Base-by-base conservation (phyloP, 371 early-diverging fungal species). In the Apophysomyces variabilis region DNA sequence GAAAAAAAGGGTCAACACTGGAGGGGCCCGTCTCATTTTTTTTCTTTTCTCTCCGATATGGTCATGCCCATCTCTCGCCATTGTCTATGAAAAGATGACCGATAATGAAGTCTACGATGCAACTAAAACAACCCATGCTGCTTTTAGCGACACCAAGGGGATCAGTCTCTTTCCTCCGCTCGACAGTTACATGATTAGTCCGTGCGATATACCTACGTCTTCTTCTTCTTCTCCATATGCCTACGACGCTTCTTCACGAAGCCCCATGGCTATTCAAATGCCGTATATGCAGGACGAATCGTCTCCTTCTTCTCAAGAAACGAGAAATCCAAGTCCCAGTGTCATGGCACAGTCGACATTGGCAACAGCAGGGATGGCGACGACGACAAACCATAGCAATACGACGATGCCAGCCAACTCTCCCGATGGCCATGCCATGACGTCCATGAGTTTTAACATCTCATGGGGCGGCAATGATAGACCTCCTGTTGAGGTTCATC, bases 401-500 rank as follows among this genome's bases (percentile, higher is more conserved):
- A 11, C 16, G 41, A 13, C 32, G 32, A 26, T 26, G 13, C 46
- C 13, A 18, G 16, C 46, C 46, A 45, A 13, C 21, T 50, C 54
- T 1, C 21, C 54, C 7, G 54, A 50, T 26, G 32, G 32, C 16
- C 21, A 16, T 18, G 54, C 32, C 5, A 9, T 26, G 21, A 21
- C 54, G 21, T 50, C 54, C 5, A 50, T 26, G 8, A 50, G 54
- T 50, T 82, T 82, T 46, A 77, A 82, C 62, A 82, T 82, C 13
- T 82, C 82, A 0, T 82, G 82, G 82, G 82, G 82, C 45, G 82
- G 82, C 3, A 62, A 82, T 46, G 82, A 82, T 64, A 72, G 50
- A 68, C 82, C 82, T 36, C 82, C 79, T 11, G 43, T 47, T 3
- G 78, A 79, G 47, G 45, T 75, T 26, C 76, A 76, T 63, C 73